phyloP scores from a whole-genome alignment of 2,329 filamentous ascomycete genomes.

The Botrytis byssoidea region DNA sequence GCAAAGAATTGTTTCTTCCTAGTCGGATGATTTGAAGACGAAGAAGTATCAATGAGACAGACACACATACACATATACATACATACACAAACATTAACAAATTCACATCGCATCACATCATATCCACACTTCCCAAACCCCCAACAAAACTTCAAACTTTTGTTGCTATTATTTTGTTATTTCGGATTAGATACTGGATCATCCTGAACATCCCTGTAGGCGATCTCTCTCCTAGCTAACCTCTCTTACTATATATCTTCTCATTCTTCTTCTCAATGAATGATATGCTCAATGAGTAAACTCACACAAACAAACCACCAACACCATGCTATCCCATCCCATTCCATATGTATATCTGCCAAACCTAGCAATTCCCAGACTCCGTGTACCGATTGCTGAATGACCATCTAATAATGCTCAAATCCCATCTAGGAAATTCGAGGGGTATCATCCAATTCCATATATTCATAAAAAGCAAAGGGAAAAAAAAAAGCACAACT shows the following conservation, averaged over 20 bases:
- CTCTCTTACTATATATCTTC: background rate
- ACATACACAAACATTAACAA: no score
- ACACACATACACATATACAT: no score
- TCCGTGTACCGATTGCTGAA: background rate
- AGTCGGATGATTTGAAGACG: no score
- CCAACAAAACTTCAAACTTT: background rate
- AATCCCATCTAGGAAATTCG: background rate
- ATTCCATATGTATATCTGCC: background rate
- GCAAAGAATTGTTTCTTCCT: no score
- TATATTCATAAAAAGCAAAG: background rate
- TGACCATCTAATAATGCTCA: conserved; percentile 15
- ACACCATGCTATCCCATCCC: conserved; percentile 1
- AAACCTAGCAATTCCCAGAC: background rate
- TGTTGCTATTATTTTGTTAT: background rate
- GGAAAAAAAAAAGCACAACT: background rate
- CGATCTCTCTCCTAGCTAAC: background rate
- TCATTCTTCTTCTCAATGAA: background rate
- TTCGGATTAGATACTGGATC: background rate
- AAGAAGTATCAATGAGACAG: no score
- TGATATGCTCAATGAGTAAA: background rate
- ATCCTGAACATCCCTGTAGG: background rate
- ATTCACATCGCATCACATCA: no score
- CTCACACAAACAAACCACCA: background rate
- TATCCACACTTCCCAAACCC: no score
- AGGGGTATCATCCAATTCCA: background rate